A percentile compares a stretch with the other conserved stretches of the same genome.
phyloP scores from a whole-genome alignment of 2,329 filamentous ascomycete genomes.

The Fusarium domesticum region DNA sequence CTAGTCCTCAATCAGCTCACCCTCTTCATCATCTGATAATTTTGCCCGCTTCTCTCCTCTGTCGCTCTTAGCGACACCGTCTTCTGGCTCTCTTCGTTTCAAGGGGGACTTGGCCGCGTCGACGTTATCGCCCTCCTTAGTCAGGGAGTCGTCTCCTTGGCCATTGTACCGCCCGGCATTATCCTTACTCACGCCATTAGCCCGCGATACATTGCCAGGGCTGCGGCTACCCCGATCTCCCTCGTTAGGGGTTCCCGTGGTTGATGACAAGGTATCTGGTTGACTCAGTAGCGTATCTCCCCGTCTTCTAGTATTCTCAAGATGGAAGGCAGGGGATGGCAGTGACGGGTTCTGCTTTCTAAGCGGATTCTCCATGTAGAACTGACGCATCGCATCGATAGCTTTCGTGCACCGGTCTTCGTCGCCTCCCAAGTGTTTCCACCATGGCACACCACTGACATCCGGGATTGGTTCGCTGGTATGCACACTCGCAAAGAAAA shows the following conservation, averaged over 20 bases:
- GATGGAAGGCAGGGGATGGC: conserved; percentile 53
- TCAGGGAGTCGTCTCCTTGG: conserved; percentile 33
- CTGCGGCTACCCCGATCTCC: conserved; percentile 50
- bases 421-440: conserved; percentile 72
- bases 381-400: conserved; percentile 71
- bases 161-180: conserved; percentile 31
- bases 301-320: conserved; percentile 54
- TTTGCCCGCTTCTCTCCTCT: conserved; percentile 44
- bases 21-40: conserved; percentile 49
- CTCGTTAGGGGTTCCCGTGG: conserved; percentile 47
- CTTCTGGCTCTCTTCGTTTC: conserved; percentile 44
- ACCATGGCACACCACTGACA: conserved; percentile 77
- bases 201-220: conserved; percentile 43
- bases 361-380: conserved; percentile 63
- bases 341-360: conserved; percentile 54
- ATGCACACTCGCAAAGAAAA: conserved; percentile 82
- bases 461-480: conserved; percentile 74
- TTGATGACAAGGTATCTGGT: conserved; percentile 45
- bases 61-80: conserved; percentile 32
- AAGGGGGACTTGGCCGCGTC: conserved; percentile 36
- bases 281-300: conserved; percentile 43
- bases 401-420: conserved; percentile 68
- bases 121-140: conserved; percentile 32
- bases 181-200: conserved; percentile 40
- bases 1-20: conserved; percentile 43